Conservation (phyloP, 2,329 filamentous ascomycete genomes). For the Pseudocercospora crystallina region DNA sequence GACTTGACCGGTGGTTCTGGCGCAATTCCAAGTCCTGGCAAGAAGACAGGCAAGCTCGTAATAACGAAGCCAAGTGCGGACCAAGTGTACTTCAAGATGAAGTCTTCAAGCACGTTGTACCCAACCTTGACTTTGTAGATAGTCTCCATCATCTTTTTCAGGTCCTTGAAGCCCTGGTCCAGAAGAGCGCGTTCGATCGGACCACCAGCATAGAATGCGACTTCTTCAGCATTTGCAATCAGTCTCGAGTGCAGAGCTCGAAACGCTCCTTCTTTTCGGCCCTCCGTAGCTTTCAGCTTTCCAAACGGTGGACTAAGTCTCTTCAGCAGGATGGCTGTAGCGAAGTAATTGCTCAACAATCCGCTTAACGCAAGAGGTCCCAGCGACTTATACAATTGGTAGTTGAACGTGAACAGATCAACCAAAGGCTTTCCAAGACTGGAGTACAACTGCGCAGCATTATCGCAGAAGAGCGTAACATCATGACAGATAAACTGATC, state of each 20-base stretch:
- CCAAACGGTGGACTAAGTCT: slow-evolving; percentile 92
- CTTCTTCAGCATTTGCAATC: slow-evolving; percentile 95
- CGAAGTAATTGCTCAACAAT: slow-evolving; percentile 87
- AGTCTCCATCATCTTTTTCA: slow-evolving; percentile 96
- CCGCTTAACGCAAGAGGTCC: slow-evolving; percentile 85
- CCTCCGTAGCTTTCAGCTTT: slow-evolving; percentile 94
- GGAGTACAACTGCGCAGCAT: slow-evolving; percentile 89
- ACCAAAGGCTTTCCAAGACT: slow-evolving; percentile 96
- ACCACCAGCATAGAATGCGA: slow-evolving; percentile 94
- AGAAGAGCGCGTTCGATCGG: slow-evolving; percentile 93
- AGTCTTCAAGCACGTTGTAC: slow-evolving; percentile 98
- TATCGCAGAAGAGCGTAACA: slow-evolving; percentile 89
- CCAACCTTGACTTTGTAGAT: slow-evolving; percentile 97
- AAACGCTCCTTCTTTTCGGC: slow-evolving; percentile 92
- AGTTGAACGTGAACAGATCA: slow-evolving; percentile 97
- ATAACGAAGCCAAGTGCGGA: slow-evolving; percentile 95
- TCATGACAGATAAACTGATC: slow-evolving; percentile 99
- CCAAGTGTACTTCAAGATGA: slow-evolving; percentile 98
- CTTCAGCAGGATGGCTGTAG: slow-evolving; percentile 86
- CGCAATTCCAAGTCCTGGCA: slow-evolving; percentile 87
- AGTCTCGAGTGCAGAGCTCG: slow-evolving; percentile 84
- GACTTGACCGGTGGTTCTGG: slow-evolving; percentile 59
- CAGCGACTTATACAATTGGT: slow-evolving; percentile 88
- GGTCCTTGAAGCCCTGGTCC: slow-evolving; percentile 85
- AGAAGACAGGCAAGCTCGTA: slow-evolving; percentile 87